Percentiles rank a stretch among this genome's conserved stretches.
Evolutionary conservation across 495 filamentous ascomycete species (phyloP).

Genomic region (Terfezia claveryi): DNA sequence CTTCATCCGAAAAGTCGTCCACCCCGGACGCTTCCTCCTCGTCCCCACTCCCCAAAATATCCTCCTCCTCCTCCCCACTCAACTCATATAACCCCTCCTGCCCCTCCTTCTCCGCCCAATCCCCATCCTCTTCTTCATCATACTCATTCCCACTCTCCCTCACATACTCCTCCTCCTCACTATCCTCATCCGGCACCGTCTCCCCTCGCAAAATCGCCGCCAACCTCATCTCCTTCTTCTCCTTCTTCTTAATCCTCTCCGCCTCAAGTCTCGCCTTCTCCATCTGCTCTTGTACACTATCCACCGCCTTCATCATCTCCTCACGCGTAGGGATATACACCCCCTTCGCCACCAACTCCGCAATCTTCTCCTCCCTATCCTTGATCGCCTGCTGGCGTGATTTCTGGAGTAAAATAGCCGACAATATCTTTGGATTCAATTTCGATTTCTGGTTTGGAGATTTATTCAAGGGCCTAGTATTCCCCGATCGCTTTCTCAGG

Average conservation of each 20-base stretch:
- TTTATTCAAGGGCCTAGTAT: background rate
- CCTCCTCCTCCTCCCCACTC: constrained; percentile 22
- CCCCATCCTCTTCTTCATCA: constrained; percentile 36
- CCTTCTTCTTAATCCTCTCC: constrained; percentile 51
- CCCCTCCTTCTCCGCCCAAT: constrained; percentile 24
- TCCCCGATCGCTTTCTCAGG: background rate
- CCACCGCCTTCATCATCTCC: constrained; percentile 57
- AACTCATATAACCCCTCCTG: constrained; percentile 22
- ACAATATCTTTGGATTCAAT: constrained; percentile 48
- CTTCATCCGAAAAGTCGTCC: constrained; percentile 9
- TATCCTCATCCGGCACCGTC: background rate
- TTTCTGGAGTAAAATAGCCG: constrained; percentile 39
- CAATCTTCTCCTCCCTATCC: constrained; percentile 58
- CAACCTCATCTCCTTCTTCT: constrained; percentile 47
- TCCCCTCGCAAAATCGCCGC: constrained; percentile 26
- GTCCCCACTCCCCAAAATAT: constrained; percentile 28
- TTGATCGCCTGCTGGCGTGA: constrained; percentile 59
- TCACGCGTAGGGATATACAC: constrained; percentile 67
- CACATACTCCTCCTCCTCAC: constrained; percentile 25
- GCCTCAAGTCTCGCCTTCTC: constrained; percentile 65
- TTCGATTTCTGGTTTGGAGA: constrained; percentile 1
- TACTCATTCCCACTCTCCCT: constrained; percentile 25
- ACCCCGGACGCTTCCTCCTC: constrained; percentile 21
- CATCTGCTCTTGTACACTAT: constrained; percentile 67
- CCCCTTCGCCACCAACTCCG: constrained; percentile 54